Evolutionary conservation across 306 rosid species (phyloP).

Genomic region (Potentilla sterilis): DNA sequence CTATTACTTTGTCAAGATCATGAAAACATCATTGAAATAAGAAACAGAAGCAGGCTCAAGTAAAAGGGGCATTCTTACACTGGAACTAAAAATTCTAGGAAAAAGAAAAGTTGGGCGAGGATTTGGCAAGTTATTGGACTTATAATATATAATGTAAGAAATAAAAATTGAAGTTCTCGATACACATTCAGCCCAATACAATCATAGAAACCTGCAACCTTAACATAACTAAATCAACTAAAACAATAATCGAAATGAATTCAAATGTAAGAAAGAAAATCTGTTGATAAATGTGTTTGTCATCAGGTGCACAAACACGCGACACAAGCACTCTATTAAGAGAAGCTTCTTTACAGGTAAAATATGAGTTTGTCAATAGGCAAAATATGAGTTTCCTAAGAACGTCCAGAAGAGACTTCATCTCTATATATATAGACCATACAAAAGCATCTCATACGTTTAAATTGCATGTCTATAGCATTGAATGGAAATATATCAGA

Average conservation of each 20-base stretch:
- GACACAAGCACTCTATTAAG: background rate
- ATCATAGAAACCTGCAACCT: background rate
- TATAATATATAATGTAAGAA: background rate
- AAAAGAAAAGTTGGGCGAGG: background rate
- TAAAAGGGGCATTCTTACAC: background rate
- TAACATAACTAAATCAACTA: background rate
- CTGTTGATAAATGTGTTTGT: too few species aligned
- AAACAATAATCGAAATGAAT: too few species aligned
- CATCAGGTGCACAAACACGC: background rate
- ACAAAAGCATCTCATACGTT: background rate
- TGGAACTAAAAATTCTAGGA: background rate
- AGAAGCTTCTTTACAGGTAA: background rate
- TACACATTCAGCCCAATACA: background rate
- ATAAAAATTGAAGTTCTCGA: background rate
- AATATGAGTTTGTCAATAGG: background rate
- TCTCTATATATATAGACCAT: background rate
- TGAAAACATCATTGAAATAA: background rate
- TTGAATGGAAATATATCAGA: background rate
- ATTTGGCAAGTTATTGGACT: background rate
- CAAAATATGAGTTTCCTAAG: background rate
- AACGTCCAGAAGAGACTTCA: background rate
- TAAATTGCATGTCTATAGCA: background rate
- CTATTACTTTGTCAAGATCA: background rate
- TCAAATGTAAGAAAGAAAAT: too few species aligned
- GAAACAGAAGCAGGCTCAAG: background rate